Evolutionary conservation across 2,329 filamentous ascomycete genomes (phyloP), one percentile per base, ranked within the genome.

Genomic region (Ophiosphaerella narmari): DNA sequence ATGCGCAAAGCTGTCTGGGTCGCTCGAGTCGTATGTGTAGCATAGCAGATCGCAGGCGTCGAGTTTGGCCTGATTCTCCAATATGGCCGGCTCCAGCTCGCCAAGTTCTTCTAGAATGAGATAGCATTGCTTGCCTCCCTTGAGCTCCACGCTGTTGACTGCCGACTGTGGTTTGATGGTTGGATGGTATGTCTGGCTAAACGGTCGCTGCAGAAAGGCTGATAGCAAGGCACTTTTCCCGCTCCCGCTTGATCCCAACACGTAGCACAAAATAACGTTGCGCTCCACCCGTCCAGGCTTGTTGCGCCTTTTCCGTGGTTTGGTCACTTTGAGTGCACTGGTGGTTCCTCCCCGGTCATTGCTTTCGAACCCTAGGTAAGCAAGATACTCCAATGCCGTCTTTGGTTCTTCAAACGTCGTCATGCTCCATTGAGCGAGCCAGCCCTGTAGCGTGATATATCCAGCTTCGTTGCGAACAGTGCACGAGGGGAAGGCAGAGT

Each of bases 361-460:
- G 2, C 90, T 87, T 69, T 97, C 94, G 66, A 97, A 99, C 1
- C 94, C 94, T 2, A 99, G 86, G 69, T 97, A 97, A 3, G 94
- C 94, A 2, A 99, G 85, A 71, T 99, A 99, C 63, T 95, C 92
- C 4, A 99, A 81, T 0, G 94, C 97, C 0, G 91, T 97, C 70
- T 94, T 95, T 11, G 94, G 93, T 48, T 95, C 92, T 52, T 95
- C 86, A 65, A 97, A 99, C 0, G 94, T 99, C 0, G 94, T 99
- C 94, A 99, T 99, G 71, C 92, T 97, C 94, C 94, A 99, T 66
- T 99, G 94, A 4, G 94, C 94, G 33, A 99, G 83, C 94, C 94
- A 99, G 2, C 94, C 94, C 73, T 99, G 94, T 4, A 99, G 80
- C 1, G 94, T 99, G 54, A 99, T 92, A 70, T 97, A 86, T 0